Evolutionary conservation across 2,329 filamentous ascomycete species (phyloP).

Genomic region (Fusarium anguioides): DNA sequence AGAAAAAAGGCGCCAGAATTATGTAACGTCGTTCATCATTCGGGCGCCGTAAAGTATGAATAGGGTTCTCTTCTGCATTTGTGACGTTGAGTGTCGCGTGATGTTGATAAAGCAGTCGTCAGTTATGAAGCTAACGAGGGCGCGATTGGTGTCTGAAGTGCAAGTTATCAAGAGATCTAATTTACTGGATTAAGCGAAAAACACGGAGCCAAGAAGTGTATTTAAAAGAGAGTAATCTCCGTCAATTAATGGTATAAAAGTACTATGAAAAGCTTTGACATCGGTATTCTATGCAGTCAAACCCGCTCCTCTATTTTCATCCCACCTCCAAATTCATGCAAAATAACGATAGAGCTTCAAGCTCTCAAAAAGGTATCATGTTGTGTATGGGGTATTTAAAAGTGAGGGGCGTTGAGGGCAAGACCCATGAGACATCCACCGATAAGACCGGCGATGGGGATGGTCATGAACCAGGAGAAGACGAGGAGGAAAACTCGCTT

Average conservation of each 20-base stretch:
- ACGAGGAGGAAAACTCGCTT: conserved; percentile 76
- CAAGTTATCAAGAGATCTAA: neutral
- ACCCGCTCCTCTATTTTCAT: conserved; percentile 24
- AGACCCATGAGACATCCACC: conserved; percentile 56
- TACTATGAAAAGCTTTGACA: conserved; percentile 9
- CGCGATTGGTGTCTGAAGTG: neutral
- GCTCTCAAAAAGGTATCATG: conserved; percentile 13
- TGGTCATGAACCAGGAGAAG: conserved; percentile 67
- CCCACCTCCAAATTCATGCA: neutral
- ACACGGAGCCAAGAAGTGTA: neutral
- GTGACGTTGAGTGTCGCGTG: too few relatives aligned
- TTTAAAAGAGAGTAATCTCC: conserved; percentile 12
- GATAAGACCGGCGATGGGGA: conserved; percentile 56
- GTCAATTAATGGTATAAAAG: conserved; percentile 32
- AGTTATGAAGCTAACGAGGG: neutral
- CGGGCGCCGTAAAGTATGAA: too few relatives aligned
- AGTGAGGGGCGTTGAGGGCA: conserved; percentile 55
- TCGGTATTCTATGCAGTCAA: conserved; percentile 27
- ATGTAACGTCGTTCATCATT: neutral
- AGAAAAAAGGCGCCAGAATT: neutral
- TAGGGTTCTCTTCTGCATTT: too few relatives aligned
- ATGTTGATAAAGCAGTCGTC: too few relatives aligned
- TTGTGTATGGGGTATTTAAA: conserved; percentile 25
- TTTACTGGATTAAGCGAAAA: neutral
- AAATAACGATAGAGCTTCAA: conserved; percentile 15